A percentile compares a stretch with the other conserved stretches of the same genome.
phyloP scores from a whole-genome alignment of 352 stramenopile genomes.

The Phytophthora fragariaefolia region DNA sequence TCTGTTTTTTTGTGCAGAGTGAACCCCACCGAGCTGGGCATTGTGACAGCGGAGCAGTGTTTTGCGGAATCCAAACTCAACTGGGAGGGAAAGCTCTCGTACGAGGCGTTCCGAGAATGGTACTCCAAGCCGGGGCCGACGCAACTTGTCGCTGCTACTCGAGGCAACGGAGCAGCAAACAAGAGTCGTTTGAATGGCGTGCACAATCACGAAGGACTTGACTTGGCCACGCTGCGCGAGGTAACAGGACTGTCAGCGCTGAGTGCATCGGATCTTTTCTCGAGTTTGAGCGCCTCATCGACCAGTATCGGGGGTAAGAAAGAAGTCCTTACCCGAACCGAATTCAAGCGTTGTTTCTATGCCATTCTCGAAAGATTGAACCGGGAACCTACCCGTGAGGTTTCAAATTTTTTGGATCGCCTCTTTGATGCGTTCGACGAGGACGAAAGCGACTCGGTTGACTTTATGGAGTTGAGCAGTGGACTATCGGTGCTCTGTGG shows the following conservation, averaged over 20 bases:
- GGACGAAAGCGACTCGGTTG: slow-evolving; percentile 67
- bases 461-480: slow-evolving; percentile 81
- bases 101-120: slow-evolving; percentile 77
- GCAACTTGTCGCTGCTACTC: slow-evolving; percentile 39
- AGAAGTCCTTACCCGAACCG: slow-evolving; percentile 54
- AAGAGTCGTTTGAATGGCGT: slow-evolving; percentile 16
- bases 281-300: slow-evolving; percentile 53
- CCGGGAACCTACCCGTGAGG: slow-evolving; percentile 52
- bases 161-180: slow-evolving; percentile 1
- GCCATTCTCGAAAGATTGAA: slow-evolving; percentile 67
- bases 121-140: slow-evolving; percentile 73
- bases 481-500: slow-evolving; percentile 81
- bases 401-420: slow-evolving; percentile 68
- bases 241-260: slow-evolving; percentile 59
- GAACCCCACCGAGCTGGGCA: slow-evolving; percentile 64
- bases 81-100: slow-evolving; percentile 72
- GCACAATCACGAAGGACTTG: slow-evolving; percentile 21
- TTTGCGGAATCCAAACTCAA: slow-evolving; percentile 77
- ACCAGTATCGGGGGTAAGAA: slow-evolving; percentile 16
- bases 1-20: slow-evolving; percentile 43
- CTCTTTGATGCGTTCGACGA: slow-evolving; percentile 85
- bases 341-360: slow-evolving; percentile 79
- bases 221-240: slow-evolving; percentile 50
- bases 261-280: slow-evolving; percentile 66
- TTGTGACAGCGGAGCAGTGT: slow-evolving; percentile 76